Evolutionary conservation across 208 protist species (phyloP), one percentile per base, ranked within the genome.

Genomic region (Entamoeba invadens): DNA sequence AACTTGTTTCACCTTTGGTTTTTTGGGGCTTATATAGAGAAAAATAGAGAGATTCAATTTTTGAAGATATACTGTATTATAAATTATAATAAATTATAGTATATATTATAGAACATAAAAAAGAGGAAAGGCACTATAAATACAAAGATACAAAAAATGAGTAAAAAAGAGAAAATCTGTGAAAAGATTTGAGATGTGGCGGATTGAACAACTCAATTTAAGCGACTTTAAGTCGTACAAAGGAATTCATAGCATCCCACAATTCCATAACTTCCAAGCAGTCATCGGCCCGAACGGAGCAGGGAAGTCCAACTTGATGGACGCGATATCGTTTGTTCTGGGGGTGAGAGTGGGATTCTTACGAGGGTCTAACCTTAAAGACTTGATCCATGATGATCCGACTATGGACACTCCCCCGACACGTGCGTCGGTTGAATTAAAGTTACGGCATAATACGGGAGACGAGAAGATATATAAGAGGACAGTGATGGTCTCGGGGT

Each of bases 261-360:
- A 98, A 5, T 99, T 99, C 94, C 96, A 97, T 93, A 95, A 98
- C 72, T 99, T 99, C 94, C 98, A 97, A n/a, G 98, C 98, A 94
- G 97, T 99, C 45, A 98, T 99, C 92, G 98, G 98, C 0, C 98
- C 98, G 42, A 99, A 99, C 96, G 98, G 98, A 57, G 95, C 97
- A 21, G 98, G 98, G 4, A 95, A 95, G 50, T 98, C 97, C 14
- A 99, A 99, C 95, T 87, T 99, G n/a, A 99, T 99, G 98, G 98
- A 99, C 95, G 98, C 98, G 16, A 96, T 99, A 31, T 97, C 96
- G 92, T 99, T 99, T 95, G 98, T 98, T 21, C 94, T 99, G n/a
- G 98, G 98, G 77, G 44, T 97, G 25, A 95, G 96, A 45, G 95
- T 96, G 77, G 31, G 94, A 21, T 94, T 96, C 38, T 95, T 99